phyloP scores from a whole-genome alignment of 768 basidiomycete species.

The Filobasidium wieringae region DNA sequence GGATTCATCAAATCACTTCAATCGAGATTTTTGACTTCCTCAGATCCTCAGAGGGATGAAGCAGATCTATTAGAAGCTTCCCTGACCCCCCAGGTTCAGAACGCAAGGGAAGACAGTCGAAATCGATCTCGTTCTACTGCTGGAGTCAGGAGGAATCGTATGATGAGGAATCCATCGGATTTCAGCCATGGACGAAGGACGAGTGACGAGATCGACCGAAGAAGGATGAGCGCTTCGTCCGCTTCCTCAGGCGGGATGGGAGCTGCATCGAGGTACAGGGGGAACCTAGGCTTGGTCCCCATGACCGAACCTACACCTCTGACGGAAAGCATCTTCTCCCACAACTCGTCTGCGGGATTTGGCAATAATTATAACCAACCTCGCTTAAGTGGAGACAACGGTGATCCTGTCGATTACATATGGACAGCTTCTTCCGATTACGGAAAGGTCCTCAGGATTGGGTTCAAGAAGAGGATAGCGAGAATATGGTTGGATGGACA shows the following conservation, averaged over 20 bases:
- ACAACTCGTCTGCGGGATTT: slow-evolving; percentile 11
- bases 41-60: slow-evolving; percentile 20
- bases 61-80: slow-evolving; percentile 33
- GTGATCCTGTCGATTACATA: slow-evolving; percentile 37
- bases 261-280: slow-evolving; percentile 21
- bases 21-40: slow-evolving; percentile 3
- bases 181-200: neutral
- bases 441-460: slow-evolving; percentile 66
- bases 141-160: neutral
- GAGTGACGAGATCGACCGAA: slow-evolving; percentile 8
- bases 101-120: slow-evolving; percentile 5
- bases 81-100: slow-evolving; percentile 3
- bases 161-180: neutral
- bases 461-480: slow-evolving; percentile 82
- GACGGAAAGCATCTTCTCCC: slow-evolving; percentile 45
- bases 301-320: slow-evolving; percentile 30
- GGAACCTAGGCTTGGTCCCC: slow-evolving; percentile 27
- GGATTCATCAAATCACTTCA: too few species aligned
- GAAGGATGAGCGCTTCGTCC: slow-evolving; percentile 26
- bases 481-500: slow-evolving; percentile 64
- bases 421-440: slow-evolving; percentile 73
- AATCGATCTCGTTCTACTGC: neutral
- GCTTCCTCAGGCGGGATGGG: slow-evolving; percentile 19
- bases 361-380: slow-evolving; percentile 38
- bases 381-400: neutral